Evolutionary conservation across 2,329 filamentous ascomycete species (phyloP).

Genomic region (Alternaria brassicicola): DNA sequence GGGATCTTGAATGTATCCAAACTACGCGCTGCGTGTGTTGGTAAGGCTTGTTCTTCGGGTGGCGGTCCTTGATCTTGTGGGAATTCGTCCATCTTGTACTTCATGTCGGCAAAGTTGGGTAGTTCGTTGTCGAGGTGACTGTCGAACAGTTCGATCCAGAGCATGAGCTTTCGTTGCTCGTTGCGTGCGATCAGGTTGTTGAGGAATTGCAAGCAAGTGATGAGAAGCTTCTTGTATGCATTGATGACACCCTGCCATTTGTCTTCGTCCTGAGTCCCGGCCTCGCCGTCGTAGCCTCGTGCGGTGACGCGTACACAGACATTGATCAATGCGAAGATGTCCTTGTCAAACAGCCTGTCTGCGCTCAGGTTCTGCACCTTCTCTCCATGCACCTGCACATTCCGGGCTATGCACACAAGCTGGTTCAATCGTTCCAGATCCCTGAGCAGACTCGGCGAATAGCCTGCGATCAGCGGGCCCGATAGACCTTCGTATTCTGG

Average conservation of each 20-base stretch:
- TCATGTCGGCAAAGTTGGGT: slow-evolving; percentile 47
- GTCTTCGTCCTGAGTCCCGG: slow-evolving; percentile 66
- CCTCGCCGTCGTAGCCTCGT: slow-evolving; percentile 68
- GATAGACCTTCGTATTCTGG: slow-evolving; percentile 65
- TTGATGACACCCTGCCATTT: slow-evolving; percentile 70
- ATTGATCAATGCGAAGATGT: slow-evolving; percentile 66
- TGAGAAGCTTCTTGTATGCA: slow-evolving; percentile 68
- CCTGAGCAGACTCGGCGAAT: slow-evolving; percentile 64
- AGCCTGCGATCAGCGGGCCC: slow-evolving; percentile 65
- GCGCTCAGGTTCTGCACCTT: slow-evolving; percentile 68
- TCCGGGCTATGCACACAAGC: slow-evolving; percentile 66
- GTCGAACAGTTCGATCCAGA: slow-evolving; percentile 70
- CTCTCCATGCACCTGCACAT: slow-evolving; percentile 66
- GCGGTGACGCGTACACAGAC: slow-evolving; percentile 69
- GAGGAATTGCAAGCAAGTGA: slow-evolving; percentile 69
- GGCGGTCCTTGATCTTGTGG: slow-evolving; percentile 28
- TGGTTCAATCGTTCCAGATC: slow-evolving; percentile 69
- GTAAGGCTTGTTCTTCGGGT: slow-evolving; percentile 18
- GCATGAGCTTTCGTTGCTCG: slow-evolving; percentile 67
- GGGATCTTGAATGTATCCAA: slow-evolving; percentile 44
- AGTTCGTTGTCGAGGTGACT: slow-evolving; percentile 54
- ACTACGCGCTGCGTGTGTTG: slow-evolving; percentile 29
- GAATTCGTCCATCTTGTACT: slow-evolving; percentile 44
- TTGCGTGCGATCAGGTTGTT: slow-evolving; percentile 71
- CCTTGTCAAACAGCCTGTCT: slow-evolving; percentile 64